Evolutionary conservation across 1,284 basidiomycete species (phyloP).

Genomic region (Trametes pubescens): DNA sequence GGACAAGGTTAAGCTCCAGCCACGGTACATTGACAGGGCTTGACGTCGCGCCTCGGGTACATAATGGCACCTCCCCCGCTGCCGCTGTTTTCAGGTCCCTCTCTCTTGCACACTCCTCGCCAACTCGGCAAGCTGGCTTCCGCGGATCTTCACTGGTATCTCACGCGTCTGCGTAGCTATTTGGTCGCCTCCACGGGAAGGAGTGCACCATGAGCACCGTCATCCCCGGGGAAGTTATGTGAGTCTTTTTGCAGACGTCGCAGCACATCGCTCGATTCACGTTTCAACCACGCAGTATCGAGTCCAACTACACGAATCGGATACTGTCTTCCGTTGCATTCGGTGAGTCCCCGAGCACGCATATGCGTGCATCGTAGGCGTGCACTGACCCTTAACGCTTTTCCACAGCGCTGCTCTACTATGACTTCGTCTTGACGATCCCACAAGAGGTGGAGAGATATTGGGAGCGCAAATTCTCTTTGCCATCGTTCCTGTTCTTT

Average conservation of each 20-base stretch:
- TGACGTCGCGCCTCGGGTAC: too few relatives aligned
- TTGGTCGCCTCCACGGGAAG: background rate
- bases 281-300: background rate
- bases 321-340: conserved; percentile 6
- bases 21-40: too few relatives aligned
- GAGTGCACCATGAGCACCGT: background rate
- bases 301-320: conserved; percentile 7
- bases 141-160: too few relatives aligned
- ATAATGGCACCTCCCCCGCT: too few relatives aligned
- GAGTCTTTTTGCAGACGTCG: background rate
- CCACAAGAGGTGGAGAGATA: conserved; percentile 37
- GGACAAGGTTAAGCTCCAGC: too few relatives aligned
- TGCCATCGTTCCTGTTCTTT: conserved; percentile 22
- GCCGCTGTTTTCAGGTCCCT: too few relatives aligned
- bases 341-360: background rate
- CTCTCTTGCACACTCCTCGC: too few relatives aligned
- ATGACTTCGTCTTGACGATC: conserved; percentile 36
- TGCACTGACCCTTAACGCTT: background rate
- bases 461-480: conserved; percentile 2
- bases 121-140: too few relatives aligned
- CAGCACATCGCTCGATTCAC: background rate
- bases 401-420: conserved; percentile 3
- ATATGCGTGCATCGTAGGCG: too few relatives aligned
- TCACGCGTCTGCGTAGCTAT: too few relatives aligned
- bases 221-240: background rate